A percentile compares a stretch with the other conserved stretches of the same genome.
These are phyloP conservation scores for Lachancea sp. DNA, from an alignment of 805 yeast genomes.

Conservation along the genomic window DNA sequence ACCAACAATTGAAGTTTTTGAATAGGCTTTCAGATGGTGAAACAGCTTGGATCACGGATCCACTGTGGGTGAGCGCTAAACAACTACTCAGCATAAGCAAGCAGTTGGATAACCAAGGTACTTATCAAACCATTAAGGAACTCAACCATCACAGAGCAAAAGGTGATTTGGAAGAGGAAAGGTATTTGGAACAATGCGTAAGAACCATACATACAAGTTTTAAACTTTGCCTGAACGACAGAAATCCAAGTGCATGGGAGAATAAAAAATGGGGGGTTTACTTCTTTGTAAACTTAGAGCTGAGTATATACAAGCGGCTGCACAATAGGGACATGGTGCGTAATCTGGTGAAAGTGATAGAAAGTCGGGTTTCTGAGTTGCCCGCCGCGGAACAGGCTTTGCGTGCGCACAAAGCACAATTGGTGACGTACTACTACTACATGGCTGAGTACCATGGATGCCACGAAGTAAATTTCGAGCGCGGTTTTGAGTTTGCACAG, in stretches of 20 bases:
- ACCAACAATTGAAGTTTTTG: conserved; percentile 40
- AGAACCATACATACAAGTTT: conserved; percentile 65
- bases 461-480: conserved; percentile 47
- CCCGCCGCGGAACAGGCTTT: conserved; percentile 39
- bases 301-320: conserved; percentile 61
- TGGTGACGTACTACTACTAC: conserved; percentile 60
- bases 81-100: conserved; percentile 15
- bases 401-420: conserved; percentile 42
- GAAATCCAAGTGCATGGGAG: conserved; percentile 43
- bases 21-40: conserved; percentile 50
- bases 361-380: conserved; percentile 33
- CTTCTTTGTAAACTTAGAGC: conserved; percentile 62
- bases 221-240: conserved; percentile 72
- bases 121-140: neutral
- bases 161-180: conserved; percentile 27
- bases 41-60: conserved; percentile 42
- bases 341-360: conserved; percentile 64
- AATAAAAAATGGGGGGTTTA: conserved; percentile 62
- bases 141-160: conserved; percentile 5
- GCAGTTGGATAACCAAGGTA: conserved; percentile 3
- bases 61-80: conserved; percentile 18
- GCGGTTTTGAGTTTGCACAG: conserved; percentile 46
- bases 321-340: conserved; percentile 66
- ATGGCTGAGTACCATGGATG: conserved; percentile 61
- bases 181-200: conserved; percentile 48